Evolutionary conservation across 306 rosid genomes (phyloP).

Genomic region (Quercus mongolica): DNA sequence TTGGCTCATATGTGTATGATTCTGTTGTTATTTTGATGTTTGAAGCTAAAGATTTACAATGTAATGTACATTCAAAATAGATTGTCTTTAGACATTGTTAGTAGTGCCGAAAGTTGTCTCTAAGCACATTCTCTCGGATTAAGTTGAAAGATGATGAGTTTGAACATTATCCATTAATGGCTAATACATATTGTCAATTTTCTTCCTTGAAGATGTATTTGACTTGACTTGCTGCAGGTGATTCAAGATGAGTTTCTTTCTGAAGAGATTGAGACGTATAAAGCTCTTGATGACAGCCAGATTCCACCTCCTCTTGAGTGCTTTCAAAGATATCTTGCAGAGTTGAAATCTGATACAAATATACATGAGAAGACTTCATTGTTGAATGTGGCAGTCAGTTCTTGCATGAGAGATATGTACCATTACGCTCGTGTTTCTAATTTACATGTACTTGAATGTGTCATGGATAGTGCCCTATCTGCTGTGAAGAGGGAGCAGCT

Average conservation of each 20-base stretch:
- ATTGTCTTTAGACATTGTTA: constrained; percentile 1
- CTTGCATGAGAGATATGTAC: constrained; percentile 72
- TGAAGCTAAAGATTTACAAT: not conserved
- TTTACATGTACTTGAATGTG: constrained; percentile 79
- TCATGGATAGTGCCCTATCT: constrained; percentile 80
- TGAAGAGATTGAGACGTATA: constrained; percentile 68
- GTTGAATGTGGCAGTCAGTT: constrained; percentile 40
- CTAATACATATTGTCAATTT: not conserved
- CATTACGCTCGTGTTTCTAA: constrained; percentile 95
- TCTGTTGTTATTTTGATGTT: not conserved
- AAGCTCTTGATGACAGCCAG: constrained; percentile 56
- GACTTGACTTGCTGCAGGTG: constrained; percentile 44
- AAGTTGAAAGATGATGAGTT: not conserved
- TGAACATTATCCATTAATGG: not conserved
- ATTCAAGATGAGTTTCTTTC: constrained; percentile 75
- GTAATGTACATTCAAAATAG: not conserved
- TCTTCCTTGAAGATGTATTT: constrained; percentile 8
- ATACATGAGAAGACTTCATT: constrained; percentile 29
- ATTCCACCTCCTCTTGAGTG: constrained; percentile 67
- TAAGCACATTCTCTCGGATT: not conserved
- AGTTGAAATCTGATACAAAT: constrained; percentile 41
- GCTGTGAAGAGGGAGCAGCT: constrained; percentile 87
- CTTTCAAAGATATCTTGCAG: constrained; percentile 46
- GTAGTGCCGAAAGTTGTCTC: not conserved
- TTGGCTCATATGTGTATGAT: not conserved